Evolutionary conservation across 306 rosid species (phyloP), one percentile per base, ranked within the genome.

Genomic region (Abrus pulchellus): DNA sequence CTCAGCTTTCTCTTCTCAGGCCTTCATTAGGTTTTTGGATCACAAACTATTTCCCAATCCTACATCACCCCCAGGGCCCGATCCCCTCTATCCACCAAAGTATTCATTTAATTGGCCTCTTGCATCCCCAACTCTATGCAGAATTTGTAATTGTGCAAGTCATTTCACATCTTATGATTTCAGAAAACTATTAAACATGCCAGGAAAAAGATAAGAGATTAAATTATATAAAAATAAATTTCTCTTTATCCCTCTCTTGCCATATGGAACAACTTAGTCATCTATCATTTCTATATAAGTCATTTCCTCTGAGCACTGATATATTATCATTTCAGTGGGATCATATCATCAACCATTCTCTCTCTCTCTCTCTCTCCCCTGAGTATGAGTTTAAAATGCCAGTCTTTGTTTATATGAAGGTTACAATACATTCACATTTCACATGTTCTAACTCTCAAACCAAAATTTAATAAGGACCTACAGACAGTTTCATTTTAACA

Each of bases 1-100:
- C 41, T 57, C 52, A 14, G 14, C 49, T 43, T 54, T 29, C 40
- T 69, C 10, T 59, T 59, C 36, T 11, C 76, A 68, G 44, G 83
- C 50, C 61, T 32, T 48, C 38, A 62, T 5, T 9, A 30, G 65
- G 7, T 0, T n/a, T 12, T 61, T 33, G 71, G 7, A 75, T 33
- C 61, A 20, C 12, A 34, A 57, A 60, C 43, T 61, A 14, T 11
- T 48, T 62, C 28, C 36, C 29, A n/a, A 9, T 63, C 36, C 28
- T 40, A 48, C 27, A 62, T 20, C 20, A 20, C 20, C 20, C 20
- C 20, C 8, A 57, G 38, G 63, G 34, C 20, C 38, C 29, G 64
- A 20, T 54, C 52, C 11, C 36, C 14, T 29, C 47, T 59, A 71
- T 10, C 57, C 28, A 5, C 27, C 14, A 68, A 68, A 28, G 30